These are phyloP conservation scores for Lasiosphaeriaceae sp. DNA, from an alignment of 495 filamentous ascomycete species.

Conservation along the genomic window DNA sequence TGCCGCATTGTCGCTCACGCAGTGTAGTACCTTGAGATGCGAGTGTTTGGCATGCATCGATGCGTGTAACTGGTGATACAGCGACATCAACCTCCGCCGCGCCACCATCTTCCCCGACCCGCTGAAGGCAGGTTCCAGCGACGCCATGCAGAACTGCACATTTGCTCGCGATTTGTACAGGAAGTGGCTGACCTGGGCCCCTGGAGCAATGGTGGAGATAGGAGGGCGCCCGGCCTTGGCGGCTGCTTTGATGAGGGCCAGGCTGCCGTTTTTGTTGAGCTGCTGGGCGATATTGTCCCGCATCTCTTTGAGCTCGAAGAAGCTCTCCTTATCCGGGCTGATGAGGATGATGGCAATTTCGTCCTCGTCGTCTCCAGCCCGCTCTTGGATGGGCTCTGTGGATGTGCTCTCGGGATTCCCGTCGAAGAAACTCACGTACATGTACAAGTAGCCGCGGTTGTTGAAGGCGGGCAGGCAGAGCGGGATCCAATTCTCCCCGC, in stretches of 20 bases:
- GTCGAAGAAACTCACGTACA: constrained; percentile 93
- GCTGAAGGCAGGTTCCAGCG: constrained; percentile 66
- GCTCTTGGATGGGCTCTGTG: constrained; percentile 12
- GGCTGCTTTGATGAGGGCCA: constrained; percentile 69
- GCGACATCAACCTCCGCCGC: constrained; percentile 70
- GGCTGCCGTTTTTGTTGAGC: constrained; percentile 70
- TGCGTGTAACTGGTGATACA: constrained; percentile 81
- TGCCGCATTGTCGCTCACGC: constrained; percentile 64
- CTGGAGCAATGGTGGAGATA: constrained; percentile 69
- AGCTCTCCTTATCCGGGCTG: constrained; percentile 85
- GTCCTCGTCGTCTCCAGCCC: constrained; percentile 44
- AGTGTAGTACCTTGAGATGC: constrained; percentile 81
- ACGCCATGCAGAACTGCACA: constrained; percentile 92
- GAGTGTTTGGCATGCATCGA: constrained; percentile 76
- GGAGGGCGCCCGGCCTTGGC: constrained; percentile 65
- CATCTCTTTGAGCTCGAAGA: constrained; percentile 86
- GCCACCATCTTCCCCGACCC: constrained; percentile 44
- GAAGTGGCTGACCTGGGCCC: constrained; percentile 80
- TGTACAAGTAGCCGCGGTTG: constrained; percentile 94
- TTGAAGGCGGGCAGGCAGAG: constrained; percentile 97
- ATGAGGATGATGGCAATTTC: constrained; percentile 90
- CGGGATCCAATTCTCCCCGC: constrained; percentile 96
- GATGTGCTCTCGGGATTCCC: constrained; percentile 15
- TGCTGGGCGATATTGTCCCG: constrained; percentile 71
- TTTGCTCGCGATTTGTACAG: constrained; percentile 90